Base-by-base conservation (phyloP, 768 basidiomycete genomes). In the Boletus sensibilis region DNA sequence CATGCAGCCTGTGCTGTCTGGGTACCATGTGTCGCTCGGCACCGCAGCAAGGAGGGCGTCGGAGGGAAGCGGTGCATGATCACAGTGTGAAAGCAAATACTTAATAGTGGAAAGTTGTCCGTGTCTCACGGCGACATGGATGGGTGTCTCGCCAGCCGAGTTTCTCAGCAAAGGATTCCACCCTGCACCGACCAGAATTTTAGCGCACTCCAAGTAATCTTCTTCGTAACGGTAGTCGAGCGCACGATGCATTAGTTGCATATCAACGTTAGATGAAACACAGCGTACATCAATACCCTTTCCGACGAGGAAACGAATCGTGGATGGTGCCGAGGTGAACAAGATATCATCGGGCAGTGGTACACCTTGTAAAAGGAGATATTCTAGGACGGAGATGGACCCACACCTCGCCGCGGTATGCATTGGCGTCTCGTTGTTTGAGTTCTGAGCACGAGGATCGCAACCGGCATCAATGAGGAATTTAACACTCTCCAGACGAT, bases 391-490 rank as follows among this genome's bases (percentile, higher is more conserved):
- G 1, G n/a, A 1, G 11, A 2, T 29, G 20, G 12, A 48, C n/a
- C 35, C 37, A 18, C 0, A 1, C n/a, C 2, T 39, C 7, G 52
- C 52, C 4, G 52, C 52, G 1, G 6, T 1, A 14, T 53, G 44
- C 35, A 53, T 11, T 12, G 50, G 56, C 2, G 50, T 52, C 21
- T 58, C 25, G 0, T 21, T 20, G 0, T 2, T 5, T 6, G 0
- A 4, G 4, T 59, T 59, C 12, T 1, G 5, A 1, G 20, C n/a
- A 1, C 34, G 10, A 20, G 46, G 50, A 6, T 48, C 12, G 23
- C 58, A 59, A 3, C 58, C 58, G 5, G 50, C 56, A 4, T 44
- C 35, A 14, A 43, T 8, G 0, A 58, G 37, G 1, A 48, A 12
- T n/a, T 37, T 34, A 13, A 53, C 23, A 23, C 44, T 12, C n/a